Percentiles rank a stretch among this genome's conserved stretches.
phyloP scores from a whole-genome alignment of 495 filamentous ascomycete genomes.

The Echria macrotheca region DNA sequence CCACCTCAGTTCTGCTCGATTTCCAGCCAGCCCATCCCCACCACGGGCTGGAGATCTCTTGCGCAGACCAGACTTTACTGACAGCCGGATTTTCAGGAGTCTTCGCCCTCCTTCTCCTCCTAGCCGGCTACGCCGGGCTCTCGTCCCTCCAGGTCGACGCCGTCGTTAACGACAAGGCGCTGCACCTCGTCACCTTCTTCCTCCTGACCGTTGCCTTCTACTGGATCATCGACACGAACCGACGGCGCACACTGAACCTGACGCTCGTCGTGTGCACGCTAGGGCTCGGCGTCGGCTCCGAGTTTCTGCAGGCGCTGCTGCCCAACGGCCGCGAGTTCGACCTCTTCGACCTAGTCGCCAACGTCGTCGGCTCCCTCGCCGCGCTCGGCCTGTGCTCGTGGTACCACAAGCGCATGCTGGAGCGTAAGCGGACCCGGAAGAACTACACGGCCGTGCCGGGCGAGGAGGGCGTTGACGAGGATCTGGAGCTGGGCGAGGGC shows the following conservation, averaged over 20 bases:
- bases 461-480: constrained; percentile 44
- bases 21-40: not conserved
- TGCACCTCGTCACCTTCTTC: constrained; percentile 90
- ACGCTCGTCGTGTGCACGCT: constrained; percentile 77
- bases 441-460: constrained; percentile 58
- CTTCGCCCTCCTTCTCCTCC: constrained; percentile 70
- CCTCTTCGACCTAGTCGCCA: constrained; percentile 77
- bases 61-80: not conserved
- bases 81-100: constrained; percentile 45
- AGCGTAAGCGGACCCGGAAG: constrained; percentile 71
- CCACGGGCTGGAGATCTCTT: constrained; percentile 3
- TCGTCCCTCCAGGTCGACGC: constrained; percentile 50
- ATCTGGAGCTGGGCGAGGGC: constrained; percentile 53
- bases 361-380: constrained; percentile 69
- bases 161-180: constrained; percentile 73
- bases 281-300: constrained; percentile 72
- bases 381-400: constrained; percentile 71
- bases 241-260: constrained; percentile 75
- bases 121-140: constrained; percentile 75
- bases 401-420: constrained; percentile 95
- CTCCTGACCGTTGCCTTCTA: constrained; percentile 83
- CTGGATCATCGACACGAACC: constrained; percentile 90
- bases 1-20: not conserved
- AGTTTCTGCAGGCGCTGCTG: constrained; percentile 74
- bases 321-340: constrained; percentile 84